Base-by-base conservation (phyloP, 2,329 filamentous ascomycete species). In the Hymenoscyphus salicellus region DNA sequence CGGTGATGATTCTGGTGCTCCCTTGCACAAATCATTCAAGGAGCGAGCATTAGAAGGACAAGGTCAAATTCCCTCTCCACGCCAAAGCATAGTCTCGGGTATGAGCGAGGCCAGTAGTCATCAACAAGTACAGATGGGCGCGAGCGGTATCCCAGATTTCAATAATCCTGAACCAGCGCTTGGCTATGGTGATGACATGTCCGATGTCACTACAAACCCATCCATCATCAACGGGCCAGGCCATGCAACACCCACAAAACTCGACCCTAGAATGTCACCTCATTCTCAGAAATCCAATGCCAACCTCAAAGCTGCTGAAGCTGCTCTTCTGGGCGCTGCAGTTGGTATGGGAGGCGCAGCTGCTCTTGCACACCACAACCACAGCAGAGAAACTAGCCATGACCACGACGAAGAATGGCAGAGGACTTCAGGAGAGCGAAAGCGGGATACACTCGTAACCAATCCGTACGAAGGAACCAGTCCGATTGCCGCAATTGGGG, bases 171-270 rank as follows among this genome's bases (percentile, higher is more conserved):
- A 93, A 80, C 91, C 90, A 0, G 92, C 93, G 73, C 87, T 91
- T 72, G 92, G 89, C 3, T 89, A 91, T 69, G 80, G 77, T 60
- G 79, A 82, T 64, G 81, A 84, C 11, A 84, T 86, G 43, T 77
- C 79, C 26, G 92, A 96, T 66, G 83, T 92, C 17, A 89, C 86
- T 56, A 96, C 93, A 20, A 96, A 96, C 73, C 92, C 92, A 2
- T 97, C 93, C 0, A 83, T 93, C 59, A 87, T 96, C 49, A 85
- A 93, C 69, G 92, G 90, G 20, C 89, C 88, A 0, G 84, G 90
- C 62, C 80, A 84, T 63, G 77, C 80, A 11, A 87, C 85, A 1
- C 84, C 86, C 1, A 59, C 60, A 49, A 64, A 66, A 30, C 60
- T 66, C 26, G 66, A 65, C 36, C 61, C 65, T 30, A 33, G 65